phyloP scores from a whole-genome alignment of 2,329 filamentous ascomycete genomes.

The Didymella sp. region DNA sequence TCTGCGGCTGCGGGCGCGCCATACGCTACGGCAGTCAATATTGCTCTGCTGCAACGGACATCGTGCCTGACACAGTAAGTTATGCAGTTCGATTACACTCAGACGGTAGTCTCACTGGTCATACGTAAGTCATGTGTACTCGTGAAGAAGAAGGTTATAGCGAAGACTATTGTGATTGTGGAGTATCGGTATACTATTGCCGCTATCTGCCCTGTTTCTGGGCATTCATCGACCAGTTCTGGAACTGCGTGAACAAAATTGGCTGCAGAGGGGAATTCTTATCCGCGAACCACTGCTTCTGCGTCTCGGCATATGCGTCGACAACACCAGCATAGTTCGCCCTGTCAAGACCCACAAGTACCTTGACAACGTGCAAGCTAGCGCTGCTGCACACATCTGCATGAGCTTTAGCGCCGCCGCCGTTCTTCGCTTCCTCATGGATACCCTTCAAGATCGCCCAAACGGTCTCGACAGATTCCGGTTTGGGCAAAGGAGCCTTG shows the following conservation, averaged over 20 bases:
- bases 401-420: conserved; percentile 72
- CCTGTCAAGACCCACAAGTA: conserved; percentile 61
- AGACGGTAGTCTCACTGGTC: background rate
- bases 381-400: conserved; percentile 76
- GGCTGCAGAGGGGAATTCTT: conserved; percentile 52
- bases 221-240: conserved; percentile 51
- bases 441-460: conserved; percentile 69
- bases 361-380: conserved; percentile 70
- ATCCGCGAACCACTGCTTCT: conserved; percentile 54
- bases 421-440: conserved; percentile 70
- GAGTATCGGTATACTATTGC: background rate
- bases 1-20: conserved; percentile 16
- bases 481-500: conserved; percentile 53
- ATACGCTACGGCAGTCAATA: conserved; percentile 17
- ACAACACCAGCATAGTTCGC: conserved; percentile 49
- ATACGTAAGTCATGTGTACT: background rate
- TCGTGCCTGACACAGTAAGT: background rate
- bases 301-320: conserved; percentile 53
- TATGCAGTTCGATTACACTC: background rate
- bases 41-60: background rate
- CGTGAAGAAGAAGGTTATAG: background rate
- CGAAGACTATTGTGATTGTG: background rate
- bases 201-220: conserved; percentile 36
- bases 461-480: conserved; percentile 54
- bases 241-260: conserved; percentile 56